Evolutionary conservation across 2,329 filamentous ascomycete genomes (phyloP), one percentile per base, ranked within the genome.

Genomic region (Xylariaceae sp.): DNA sequence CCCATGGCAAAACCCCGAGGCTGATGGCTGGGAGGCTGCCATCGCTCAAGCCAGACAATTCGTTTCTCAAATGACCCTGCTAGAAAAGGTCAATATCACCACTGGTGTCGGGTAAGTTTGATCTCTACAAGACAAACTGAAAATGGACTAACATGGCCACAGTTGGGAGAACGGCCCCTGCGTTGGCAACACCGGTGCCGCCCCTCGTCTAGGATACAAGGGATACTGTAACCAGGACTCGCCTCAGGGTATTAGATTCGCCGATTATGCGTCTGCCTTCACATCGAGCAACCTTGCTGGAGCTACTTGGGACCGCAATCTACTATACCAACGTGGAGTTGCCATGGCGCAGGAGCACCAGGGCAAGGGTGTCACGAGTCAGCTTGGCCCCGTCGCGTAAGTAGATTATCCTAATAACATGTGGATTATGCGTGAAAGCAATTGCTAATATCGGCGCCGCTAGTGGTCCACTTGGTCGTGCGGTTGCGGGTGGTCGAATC

Each of bases 21-120:
- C 55, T 7, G 55, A 53, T 11, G 62, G 57, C 27, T 88, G 85
- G 83, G 73, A 72, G 6, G 72, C 73, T 16, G 83, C 85, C 11
- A 83, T 86, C 59, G 66, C 68, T 11, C 82, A 81, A 58, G 85
- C 85, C 1, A 73, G 76, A 35, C 75, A 75, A 6, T 85, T 88
- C 50, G 83, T 89, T 17, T 74, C 75, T 23, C 73, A 82, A 55
- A 69, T 90, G 60, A 88, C 85, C 2, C 67, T 88, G 40, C 67
- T 79, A 5, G 85, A 89, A 64, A 89, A 89, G 65, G 82, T 88
- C 59, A 88, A 89, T 61, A 64, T 90, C 50, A 88, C 85, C 4
- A 88, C 84, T 5, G 85, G 85, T 54, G 77, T 80, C 40, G 85
- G 85, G 59, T 85, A 66, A 67, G 43, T 58, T 61, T 1, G 60